Evolutionary conservation across 129 eudicot genomes (phyloP).

Genomic region (Artemisia annua): DNA sequence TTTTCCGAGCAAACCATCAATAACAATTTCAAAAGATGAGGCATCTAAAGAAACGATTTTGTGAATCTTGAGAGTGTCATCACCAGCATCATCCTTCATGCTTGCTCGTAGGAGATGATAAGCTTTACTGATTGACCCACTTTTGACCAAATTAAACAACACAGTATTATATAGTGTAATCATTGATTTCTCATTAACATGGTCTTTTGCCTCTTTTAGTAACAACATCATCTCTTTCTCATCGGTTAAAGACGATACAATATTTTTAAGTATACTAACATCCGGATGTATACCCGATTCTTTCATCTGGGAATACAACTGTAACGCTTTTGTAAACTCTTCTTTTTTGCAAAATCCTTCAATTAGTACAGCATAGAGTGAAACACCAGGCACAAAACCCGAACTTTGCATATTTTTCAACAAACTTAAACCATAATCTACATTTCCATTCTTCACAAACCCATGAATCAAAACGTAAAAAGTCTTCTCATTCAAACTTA

Average conservation of each 20-base stretch:
- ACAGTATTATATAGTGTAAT: constrained; percentile 44
- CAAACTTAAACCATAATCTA: constrained; percentile 57
- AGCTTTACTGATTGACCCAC: constrained; percentile 54
- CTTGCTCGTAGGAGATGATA: constrained; percentile 38
- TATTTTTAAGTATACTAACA: constrained; percentile 45
- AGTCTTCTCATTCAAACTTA: constrained; percentile 69
- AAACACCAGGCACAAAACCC: constrained; percentile 57
- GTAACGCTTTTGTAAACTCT: constrained; percentile 56
- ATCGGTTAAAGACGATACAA: constrained; percentile 41
- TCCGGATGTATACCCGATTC: constrained; percentile 55
- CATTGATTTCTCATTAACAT: constrained; percentile 35
- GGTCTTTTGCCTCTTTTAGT: constrained; percentile 38
- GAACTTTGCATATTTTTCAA: constrained; percentile 57
- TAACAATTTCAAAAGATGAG: constrained; percentile 5
- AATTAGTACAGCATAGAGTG: constrained; percentile 61
- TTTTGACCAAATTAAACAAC: constrained; percentile 46
- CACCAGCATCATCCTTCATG: constrained; percentile 32
- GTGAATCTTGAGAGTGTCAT: neutral
- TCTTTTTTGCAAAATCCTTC: constrained; percentile 54
- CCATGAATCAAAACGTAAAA: constrained; percentile 74
- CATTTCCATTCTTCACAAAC: constrained; percentile 53
- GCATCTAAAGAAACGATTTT: constrained; percentile 38
- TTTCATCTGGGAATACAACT: constrained; percentile 51
- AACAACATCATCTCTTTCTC: constrained; percentile 50
- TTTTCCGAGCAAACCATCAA: no score